Conservation (phyloP, 1,139 yeast species). For the Komagataea norvegica region DNA sequence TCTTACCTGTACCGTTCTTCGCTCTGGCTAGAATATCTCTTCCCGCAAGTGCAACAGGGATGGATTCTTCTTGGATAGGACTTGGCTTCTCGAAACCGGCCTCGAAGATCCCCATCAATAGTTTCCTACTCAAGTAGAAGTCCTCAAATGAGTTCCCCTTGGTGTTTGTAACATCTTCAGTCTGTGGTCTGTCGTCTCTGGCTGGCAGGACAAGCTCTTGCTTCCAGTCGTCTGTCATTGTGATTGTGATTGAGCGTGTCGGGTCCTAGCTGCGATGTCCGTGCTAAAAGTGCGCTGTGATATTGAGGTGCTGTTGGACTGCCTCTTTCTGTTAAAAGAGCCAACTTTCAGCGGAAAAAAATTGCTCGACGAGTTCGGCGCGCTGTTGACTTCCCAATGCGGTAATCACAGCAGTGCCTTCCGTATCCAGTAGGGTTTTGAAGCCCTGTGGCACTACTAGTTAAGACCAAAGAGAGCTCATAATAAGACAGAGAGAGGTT, state of each 20-base stretch:
- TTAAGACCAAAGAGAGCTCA: too few species aligned
- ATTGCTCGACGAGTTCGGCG: too few species aligned
- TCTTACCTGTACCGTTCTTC: conserved; percentile 97
- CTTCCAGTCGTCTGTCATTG: conserved; percentile 55
- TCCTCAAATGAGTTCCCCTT: conserved; percentile 92
- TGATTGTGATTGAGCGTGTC: conserved; percentile 1
- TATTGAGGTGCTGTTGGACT: too few species aligned
- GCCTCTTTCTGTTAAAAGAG: background rate
- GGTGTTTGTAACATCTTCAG: conserved; percentile 91
- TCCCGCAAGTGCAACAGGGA: conserved; percentile 93
- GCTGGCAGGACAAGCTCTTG: conserved; percentile 66
- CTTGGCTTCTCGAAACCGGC: conserved; percentile 99
- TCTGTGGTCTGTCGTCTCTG: conserved; percentile 88
- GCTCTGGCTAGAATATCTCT: conserved; percentile 97
- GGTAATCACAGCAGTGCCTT: conserved; percentile 6
- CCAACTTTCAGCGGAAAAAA: background rate
- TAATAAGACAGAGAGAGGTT: too few species aligned
- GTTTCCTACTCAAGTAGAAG: conserved; percentile 83
- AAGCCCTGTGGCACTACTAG: too few species aligned
- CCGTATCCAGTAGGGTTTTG: too few species aligned
- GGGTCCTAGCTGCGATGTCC: background rate
- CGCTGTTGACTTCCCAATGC: conserved; percentile 12
- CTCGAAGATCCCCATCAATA: conserved; percentile 96
- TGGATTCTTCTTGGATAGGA: conserved; percentile 96
- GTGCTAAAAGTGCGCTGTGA: too few species aligned